Percentiles rank a stretch among this genome's conserved stretches.
Conservation (phyloP, 495 filamentous ascomycete genomes). For the Xylaria venustula region DNA sequence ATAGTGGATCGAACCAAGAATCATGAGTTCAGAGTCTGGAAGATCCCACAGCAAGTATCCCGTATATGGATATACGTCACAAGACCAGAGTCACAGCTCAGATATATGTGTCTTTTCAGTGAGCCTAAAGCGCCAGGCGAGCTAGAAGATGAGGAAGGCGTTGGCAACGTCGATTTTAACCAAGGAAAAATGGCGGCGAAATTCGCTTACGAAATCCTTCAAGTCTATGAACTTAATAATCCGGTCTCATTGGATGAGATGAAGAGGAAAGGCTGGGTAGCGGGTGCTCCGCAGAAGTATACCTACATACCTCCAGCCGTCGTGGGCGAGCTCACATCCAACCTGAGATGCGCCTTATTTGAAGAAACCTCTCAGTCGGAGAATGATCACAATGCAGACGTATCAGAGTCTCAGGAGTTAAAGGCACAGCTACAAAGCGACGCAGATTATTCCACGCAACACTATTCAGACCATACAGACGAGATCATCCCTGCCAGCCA, state of each 20-base stretch:
- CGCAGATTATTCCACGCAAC: constrained; percentile 42
- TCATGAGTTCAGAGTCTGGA: constrained; percentile 47
- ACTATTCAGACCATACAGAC: constrained; percentile 17
- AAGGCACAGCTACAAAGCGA: constrained; percentile 46
- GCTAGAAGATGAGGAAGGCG: constrained; percentile 33
- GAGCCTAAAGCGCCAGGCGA: constrained; percentile 40
- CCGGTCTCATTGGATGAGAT: constrained; percentile 42
- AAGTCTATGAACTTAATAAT: constrained; percentile 54
- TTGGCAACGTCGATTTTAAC: constrained; percentile 52
- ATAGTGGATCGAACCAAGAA: constrained; percentile 41
- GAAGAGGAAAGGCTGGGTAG: constrained; percentile 42
- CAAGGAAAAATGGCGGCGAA: constrained; percentile 26
- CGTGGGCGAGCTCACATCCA: constrained; percentile 45
- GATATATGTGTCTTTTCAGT: constrained; percentile 50
- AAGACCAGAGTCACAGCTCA: constrained; percentile 36
- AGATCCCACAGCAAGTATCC: constrained; percentile 36
- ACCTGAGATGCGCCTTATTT: constrained; percentile 42
- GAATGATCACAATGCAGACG: neutral
- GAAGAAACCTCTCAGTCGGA: constrained; percentile 16
- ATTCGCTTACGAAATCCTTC: constrained; percentile 47
- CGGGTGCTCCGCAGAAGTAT: constrained; percentile 37
- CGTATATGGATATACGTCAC: constrained; percentile 52
- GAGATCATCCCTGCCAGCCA: constrained; percentile 38
- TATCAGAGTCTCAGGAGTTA: constrained; percentile 45
- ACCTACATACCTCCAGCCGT: constrained; percentile 44